These are phyloP conservation scores for Candida succiphila DNA, from an alignment of 805 yeast species.

Conservation along the genomic window DNA sequence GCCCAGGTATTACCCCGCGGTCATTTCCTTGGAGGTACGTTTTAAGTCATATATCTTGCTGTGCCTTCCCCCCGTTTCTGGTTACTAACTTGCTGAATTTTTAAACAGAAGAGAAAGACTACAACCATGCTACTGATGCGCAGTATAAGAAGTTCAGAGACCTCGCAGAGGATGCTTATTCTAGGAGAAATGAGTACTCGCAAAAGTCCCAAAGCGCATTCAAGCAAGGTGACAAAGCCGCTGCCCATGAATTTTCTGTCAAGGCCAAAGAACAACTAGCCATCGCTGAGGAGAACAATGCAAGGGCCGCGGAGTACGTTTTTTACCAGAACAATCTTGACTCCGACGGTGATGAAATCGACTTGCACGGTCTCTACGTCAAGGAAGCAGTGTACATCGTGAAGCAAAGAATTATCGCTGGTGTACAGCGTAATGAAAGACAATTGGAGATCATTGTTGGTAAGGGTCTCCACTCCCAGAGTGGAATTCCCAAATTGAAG, in stretches of 20 bases:
- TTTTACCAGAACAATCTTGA: conserved; percentile 84
- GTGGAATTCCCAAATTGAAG: conserved; percentile 77
- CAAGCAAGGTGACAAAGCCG: conserved; percentile 58
- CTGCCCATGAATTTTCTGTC: conserved; percentile 66
- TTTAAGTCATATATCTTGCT: too few species aligned
- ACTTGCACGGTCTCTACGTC: conserved; percentile 84
- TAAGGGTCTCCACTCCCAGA: conserved; percentile 76
- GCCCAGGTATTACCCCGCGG: conserved; percentile 15
- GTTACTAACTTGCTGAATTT: background rate
- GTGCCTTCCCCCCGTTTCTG: conserved; percentile 14
- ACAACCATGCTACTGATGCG: conserved; percentile 63
- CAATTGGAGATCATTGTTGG: conserved; percentile 82
- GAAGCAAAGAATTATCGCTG: conserved; percentile 63
- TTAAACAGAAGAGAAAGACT: conserved; percentile 29
- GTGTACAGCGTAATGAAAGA: conserved; percentile 46
- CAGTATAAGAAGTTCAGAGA: conserved; percentile 55
- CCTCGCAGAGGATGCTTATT: conserved; percentile 59
- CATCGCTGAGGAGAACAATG: conserved; percentile 61
- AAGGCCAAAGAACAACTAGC: conserved; percentile 49
- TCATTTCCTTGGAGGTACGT: too few species aligned
- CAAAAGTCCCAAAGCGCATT: conserved; percentile 71
- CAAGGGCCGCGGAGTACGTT: conserved; percentile 82
- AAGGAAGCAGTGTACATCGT: conserved; percentile 78
- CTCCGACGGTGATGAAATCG: conserved; percentile 79
- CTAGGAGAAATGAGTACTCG: conserved; percentile 43